A percentile compares a stretch with the other conserved stretches of the same genome.
phyloP scores from a whole-genome alignment of 2,329 filamentous ascomycete genomes.

The Ascocoryne sarcoides region DNA sequence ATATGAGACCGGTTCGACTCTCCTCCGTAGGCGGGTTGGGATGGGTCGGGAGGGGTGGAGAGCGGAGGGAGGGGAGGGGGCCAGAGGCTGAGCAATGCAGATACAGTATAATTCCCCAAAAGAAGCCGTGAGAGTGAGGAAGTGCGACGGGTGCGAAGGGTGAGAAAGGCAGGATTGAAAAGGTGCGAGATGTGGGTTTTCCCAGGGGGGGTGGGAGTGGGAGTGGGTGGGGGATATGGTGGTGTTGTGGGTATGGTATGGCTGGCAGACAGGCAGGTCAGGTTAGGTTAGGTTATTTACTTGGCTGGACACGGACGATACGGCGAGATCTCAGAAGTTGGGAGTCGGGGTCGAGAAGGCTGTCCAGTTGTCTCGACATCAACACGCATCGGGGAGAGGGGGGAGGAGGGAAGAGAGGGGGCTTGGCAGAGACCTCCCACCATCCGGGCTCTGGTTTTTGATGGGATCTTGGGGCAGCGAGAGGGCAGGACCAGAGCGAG shows the following conservation, averaged over 20 bases:
- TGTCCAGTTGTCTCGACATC: not conserved
- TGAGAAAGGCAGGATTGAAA: not conserved
- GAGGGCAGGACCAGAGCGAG: not conserved
- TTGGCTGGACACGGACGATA: no score
- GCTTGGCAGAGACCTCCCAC: not conserved
- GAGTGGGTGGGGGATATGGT: no score
- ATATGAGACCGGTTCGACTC: not conserved
- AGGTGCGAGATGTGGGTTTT: not conserved
- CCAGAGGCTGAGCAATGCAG: not conserved
- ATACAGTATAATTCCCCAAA: not conserved
- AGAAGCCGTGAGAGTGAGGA: not conserved
- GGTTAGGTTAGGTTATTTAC: no score
- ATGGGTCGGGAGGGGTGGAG: not conserved
- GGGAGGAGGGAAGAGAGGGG: not conserved
- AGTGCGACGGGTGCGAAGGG: not conserved
- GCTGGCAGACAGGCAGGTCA: no score
- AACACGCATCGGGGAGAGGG: no score
- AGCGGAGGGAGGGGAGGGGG: no score
- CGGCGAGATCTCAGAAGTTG: not conserved
- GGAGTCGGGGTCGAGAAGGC: not conserved
- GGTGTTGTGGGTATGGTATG: no score
- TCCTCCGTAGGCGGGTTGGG: no score
- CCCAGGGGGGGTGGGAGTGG: no score
- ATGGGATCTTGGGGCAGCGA: not conserved
- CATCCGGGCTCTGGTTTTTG: not conserved